Percentiles rank a stretch among this genome's conserved stretches.
phyloP scores from a whole-genome alignment of 2,329 filamentous ascomycete genomes.

The Albifimbria verrucaria region DNA sequence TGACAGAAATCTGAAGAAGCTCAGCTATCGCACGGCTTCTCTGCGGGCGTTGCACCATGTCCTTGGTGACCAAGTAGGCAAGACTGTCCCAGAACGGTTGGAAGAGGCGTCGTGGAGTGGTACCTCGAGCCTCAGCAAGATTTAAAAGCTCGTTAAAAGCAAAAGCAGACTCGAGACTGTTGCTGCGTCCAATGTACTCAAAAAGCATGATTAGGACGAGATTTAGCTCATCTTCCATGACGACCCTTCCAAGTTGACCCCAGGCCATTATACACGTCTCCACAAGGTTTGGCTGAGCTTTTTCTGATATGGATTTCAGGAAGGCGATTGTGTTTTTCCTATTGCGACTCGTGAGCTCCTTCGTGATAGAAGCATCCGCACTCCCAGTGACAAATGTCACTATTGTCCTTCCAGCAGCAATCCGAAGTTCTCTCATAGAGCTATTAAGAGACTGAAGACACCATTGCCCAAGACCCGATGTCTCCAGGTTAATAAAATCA shows the following conservation, averaged over 20 bases:
- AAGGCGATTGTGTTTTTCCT: constrained; percentile 67
- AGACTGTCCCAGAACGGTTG: constrained; percentile 87
- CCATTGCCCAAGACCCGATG: constrained; percentile 70
- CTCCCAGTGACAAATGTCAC: constrained; percentile 56
- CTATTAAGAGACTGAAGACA: constrained; percentile 79
- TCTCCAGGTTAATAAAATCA: constrained; percentile 63
- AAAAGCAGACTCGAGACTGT: constrained; percentile 73
- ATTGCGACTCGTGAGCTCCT: constrained; percentile 37
- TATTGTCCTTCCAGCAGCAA: constrained; percentile 71
- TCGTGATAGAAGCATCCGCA: constrained; percentile 10
- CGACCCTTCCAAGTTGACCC: constrained; percentile 76
- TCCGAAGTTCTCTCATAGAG: constrained; percentile 78
- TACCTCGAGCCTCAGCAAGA: constrained; percentile 62
- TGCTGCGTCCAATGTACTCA: constrained; percentile 82
- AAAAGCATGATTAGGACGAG: constrained; percentile 79
- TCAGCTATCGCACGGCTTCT: constrained; percentile 78
- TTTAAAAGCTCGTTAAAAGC: constrained; percentile 80
- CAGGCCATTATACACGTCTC: constrained; percentile 85
- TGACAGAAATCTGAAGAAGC: constrained; percentile 70
- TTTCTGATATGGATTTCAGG: constrained; percentile 69
- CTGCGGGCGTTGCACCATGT: constrained; percentile 76
- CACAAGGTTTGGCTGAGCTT: constrained; percentile 62
- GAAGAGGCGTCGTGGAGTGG: constrained; percentile 67
- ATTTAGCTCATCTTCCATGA: constrained; percentile 79
- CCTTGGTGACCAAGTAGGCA: constrained; percentile 77